Conservation (phyloP, 2,329 filamentous ascomycete genomes). For the Botrytis sinoallii region DNA sequence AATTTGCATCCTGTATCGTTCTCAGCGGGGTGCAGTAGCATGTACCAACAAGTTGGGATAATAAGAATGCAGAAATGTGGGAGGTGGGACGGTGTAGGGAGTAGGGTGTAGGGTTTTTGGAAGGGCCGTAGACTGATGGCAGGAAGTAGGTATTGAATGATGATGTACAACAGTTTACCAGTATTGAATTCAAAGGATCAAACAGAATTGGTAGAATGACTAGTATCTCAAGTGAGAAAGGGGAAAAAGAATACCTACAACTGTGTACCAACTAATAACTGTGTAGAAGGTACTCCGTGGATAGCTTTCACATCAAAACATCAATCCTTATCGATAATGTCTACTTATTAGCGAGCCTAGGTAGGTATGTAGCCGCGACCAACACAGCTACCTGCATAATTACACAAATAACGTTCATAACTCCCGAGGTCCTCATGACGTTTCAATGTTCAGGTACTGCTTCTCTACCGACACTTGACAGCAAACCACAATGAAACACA, state of each 20-base stretch:
- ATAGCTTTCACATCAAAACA: neutral
- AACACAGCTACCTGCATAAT: neutral
- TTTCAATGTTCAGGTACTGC: neutral
- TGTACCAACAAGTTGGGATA: neutral
- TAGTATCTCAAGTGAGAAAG: neutral
- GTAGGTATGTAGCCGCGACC: neutral
- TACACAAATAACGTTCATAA: neutral
- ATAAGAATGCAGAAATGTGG: neutral
- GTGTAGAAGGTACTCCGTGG: neutral
- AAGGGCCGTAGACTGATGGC: neutral
- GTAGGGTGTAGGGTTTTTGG: neutral
- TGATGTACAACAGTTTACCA: neutral
- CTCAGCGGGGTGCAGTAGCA: neutral
- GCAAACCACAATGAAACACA: neutral
- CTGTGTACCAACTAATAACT: neutral
- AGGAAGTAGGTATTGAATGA: too few species aligned
- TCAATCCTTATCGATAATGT: neutral
- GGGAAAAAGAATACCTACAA: neutral
- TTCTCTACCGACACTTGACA: neutral
- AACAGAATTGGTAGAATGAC: neutral
- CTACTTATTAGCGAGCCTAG: neutral
- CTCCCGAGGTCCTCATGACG: neutral
- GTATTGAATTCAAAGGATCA: neutral
- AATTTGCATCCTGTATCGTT: neutral
- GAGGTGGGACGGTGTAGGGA: neutral